Evolutionary conservation across 495 filamentous ascomycete genomes (phyloP), one percentile per base, ranked within the genome.

Genomic region (Lasiosphaeris hirsuta): DNA sequence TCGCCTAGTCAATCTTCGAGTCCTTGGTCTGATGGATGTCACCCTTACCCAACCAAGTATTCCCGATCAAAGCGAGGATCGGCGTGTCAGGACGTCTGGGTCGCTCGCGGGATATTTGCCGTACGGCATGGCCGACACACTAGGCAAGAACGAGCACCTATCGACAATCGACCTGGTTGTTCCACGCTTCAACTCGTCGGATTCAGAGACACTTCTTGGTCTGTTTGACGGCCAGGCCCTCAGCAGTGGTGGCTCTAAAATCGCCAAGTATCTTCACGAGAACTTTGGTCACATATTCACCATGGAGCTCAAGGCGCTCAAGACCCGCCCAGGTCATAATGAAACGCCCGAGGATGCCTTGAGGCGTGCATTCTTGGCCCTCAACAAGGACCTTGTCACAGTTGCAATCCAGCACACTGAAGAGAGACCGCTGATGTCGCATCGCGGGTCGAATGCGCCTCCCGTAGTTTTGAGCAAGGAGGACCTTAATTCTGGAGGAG

Each of bases 151-250:
- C 63, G 92, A 97, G 65, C 94, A 99, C 70, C 71, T 99, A 7
- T 97, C 95, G 9, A 96, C 92, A n/a, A 89, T 97, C 43, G 94
- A 99, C 72, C 88, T 99, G 78, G 91, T 97, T 40, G 89, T 97
- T 34, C 95, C 95, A 1, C 85, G 89, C 19, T 89, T 97, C 68
- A 89, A 90, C 65, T 91, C 90, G n/a, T 88, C 88, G 47, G 90
- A 96, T 58, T 86, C 90, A 50, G 92, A 97, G 68, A 94, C 87
- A 11, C 77, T 99, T 38, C 72, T 97, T 38, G 94, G 94, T 2
- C 84, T 99, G 76, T 99, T 99, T 64, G 94, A 99, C 70, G 94
- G 94, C 2, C 90, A 96, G 67, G 81, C 85, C 10, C 75, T 91
- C 58, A 89, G 90, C 15, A 90, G 79, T 57, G 88, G 90, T 55